Evolutionary conservation across 176 grass and related monocot genomes (phyloP), one percentile per base, ranked within the genome.

Genomic region (Phoenix roebelenii): DNA sequence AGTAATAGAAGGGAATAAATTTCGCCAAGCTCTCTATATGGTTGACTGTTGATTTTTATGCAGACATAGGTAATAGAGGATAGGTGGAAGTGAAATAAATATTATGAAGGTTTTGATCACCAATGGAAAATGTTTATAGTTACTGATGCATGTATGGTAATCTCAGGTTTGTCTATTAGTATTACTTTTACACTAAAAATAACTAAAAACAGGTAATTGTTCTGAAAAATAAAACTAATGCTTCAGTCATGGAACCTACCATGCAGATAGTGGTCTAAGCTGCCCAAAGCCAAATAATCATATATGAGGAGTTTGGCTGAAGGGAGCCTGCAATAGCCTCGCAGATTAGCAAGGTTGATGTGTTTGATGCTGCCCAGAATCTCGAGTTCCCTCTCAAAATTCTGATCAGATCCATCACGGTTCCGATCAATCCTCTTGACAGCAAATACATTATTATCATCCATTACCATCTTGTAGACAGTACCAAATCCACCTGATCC

Each of bases 391-490:
- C 86, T 98, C 65, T 98, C 93, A 0, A 98, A 89, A 16, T 72
- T 79, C 63, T 67, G 75, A 54, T 85, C 84, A 0, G 74, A 76
- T 2, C 76, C 69, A 28, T 92, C 66, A 0, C 84, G 77, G 23
- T 60, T 66, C 56, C 85, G 55, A 23, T 88, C 79, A n/a, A 98
- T 98, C 73, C 81, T 88, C 71, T 98, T 98, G 22, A 92, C 93
- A 0, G 87, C 93, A 53, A 92, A 98, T 3, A 77, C 73, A 2
- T 52, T 81, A 48, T 76, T 81, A 15, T 98, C 93, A 23, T 98
- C 93, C 84, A 98, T 98, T 28, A 76, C 66, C 87, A 98, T 92
- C 30, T 89, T 98, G 81, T 89, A 98, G 59, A 98, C 87, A 0
- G 87, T 98, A 39, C 93, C 93, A 4, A 98, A 98, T 12, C 93